These are phyloP conservation scores for Tetrastigma voinierianum DNA, from an alignment of 164 flowering plant genomes.

Conservation along the genomic window DNA sequence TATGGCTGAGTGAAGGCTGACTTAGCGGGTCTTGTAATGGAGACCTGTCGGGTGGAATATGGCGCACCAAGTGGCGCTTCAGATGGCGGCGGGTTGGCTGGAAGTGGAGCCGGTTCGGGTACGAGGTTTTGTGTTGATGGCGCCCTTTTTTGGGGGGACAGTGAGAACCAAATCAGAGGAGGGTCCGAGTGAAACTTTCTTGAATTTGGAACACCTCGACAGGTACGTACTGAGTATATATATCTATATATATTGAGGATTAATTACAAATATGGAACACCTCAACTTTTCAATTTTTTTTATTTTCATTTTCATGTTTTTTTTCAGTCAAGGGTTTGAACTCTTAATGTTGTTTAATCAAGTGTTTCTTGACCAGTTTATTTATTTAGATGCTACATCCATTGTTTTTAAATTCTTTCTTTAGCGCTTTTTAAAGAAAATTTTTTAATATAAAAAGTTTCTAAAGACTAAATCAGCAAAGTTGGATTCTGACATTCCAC, in stretches of 20 bases:
- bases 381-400: no score
- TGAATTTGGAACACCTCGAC: constrained; percentile 31
- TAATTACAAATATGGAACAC: neutral
- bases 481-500: no score
- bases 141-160: constrained; percentile 45
- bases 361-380: no score
- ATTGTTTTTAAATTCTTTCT: no score
- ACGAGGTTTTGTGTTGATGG: constrained; percentile 35
- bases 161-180: constrained; percentile 37
- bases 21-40: constrained; percentile 33
- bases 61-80: constrained; percentile 42
- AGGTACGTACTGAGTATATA: constrained; percentile 27
- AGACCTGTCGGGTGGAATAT: constrained; percentile 51
- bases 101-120: constrained; percentile 23
- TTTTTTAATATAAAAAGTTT: no score
- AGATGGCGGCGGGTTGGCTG: constrained; percentile 22
- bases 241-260: no score
- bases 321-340: no score
- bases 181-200: constrained; percentile 23
- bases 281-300: no score
- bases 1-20: constrained; percentile 25
- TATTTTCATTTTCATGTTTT: no score
- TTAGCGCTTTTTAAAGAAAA: no score
- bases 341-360: no score
- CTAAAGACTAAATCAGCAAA: no score